A percentile compares a stretch with the other conserved stretches of the same genome.
Conservation (phyloP, 306 rosid species). For the Glycine tomentella region DNA sequence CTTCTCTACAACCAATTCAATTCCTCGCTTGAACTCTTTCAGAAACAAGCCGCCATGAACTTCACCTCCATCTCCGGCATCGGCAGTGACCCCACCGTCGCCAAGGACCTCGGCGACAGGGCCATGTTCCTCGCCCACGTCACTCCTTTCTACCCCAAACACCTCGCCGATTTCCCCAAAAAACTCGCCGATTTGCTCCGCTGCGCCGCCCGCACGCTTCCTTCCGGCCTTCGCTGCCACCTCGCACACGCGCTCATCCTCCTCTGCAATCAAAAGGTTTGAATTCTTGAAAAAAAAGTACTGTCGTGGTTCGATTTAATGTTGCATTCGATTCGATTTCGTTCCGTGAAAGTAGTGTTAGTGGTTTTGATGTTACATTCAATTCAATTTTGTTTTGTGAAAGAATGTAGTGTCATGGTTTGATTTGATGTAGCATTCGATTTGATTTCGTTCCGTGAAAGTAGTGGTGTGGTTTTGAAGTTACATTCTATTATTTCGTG, state of each 20-base stretch:
- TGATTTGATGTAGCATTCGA: too few relatives aligned
- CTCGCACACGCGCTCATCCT: slow-evolving; percentile 69
- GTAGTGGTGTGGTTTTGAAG: too few relatives aligned
- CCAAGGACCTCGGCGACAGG: slow-evolving; percentile 79
- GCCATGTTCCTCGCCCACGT: slow-evolving; percentile 80
- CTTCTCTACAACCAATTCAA: slow-evolving; percentile 71
- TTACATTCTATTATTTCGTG: not conserved
- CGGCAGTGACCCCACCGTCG: slow-evolving; percentile 65
- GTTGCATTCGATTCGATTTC: not conserved
- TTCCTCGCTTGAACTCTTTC: slow-evolving; percentile 73
- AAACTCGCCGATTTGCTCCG: slow-evolving; percentile 70
- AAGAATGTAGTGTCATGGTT: too few relatives aligned
- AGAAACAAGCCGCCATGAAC: slow-evolving; percentile 71
- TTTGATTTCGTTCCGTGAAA: too few relatives aligned
- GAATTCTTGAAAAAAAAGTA: not conserved
- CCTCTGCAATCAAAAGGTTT: slow-evolving; percentile 70
- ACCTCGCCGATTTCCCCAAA: slow-evolving; percentile 65
- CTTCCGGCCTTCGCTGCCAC: slow-evolving; percentile 66
- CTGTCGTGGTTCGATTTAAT: not conserved
- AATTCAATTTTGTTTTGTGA: too few relatives aligned
- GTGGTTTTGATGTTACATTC: too few relatives aligned
- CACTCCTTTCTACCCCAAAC: slow-evolving; percentile 66
- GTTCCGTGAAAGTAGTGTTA: too few relatives aligned
- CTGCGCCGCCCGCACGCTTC: slow-evolving; percentile 61
- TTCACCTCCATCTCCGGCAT: slow-evolving; percentile 79